Conservation (phyloP, 345 rosid species). For the Citrus glauca region DNA sequence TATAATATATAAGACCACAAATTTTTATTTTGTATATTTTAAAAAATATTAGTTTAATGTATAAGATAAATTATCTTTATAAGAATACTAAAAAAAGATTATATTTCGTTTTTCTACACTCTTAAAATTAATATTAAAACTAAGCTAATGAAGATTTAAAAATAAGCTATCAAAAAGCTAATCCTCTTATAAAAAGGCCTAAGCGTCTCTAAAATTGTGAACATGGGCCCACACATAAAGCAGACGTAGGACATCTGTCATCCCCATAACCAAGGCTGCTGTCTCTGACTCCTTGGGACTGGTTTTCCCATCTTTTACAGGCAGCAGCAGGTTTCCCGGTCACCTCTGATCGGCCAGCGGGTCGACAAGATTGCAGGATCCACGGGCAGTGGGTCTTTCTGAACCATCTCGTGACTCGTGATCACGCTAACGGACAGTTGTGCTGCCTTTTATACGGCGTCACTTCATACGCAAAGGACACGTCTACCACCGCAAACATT, state of each 20-base stretch:
- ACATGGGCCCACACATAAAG: neutral
- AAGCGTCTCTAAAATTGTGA: neutral
- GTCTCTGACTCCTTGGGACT: neutral
- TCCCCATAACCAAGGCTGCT: constrained; percentile 3
- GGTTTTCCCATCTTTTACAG: neutral
- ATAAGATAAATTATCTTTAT: no score
- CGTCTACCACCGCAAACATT: neutral
- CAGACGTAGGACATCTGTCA: constrained; percentile 4
- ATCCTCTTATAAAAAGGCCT: neutral
- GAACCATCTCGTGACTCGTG: constrained; percentile 26
- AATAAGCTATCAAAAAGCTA: neutral
- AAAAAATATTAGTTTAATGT: no score
- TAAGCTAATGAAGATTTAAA: neutral
- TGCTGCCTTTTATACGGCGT: constrained; percentile 12
- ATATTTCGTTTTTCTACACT: neutral
- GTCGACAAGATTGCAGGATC: constrained; percentile 27
- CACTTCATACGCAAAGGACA: neutral
- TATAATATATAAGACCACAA: no score
- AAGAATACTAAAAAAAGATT: no score
- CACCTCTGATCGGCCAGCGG: neutral
- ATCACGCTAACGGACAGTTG: constrained; percentile 37
- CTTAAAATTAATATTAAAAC: neutral
- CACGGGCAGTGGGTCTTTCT: constrained; percentile 8
- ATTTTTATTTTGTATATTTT: no score
- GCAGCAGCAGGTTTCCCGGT: constrained; percentile 17